Evolutionary conservation across 1,284 basidiomycete species (phyloP).

Genomic region (Blastosporella zonata): DNA sequence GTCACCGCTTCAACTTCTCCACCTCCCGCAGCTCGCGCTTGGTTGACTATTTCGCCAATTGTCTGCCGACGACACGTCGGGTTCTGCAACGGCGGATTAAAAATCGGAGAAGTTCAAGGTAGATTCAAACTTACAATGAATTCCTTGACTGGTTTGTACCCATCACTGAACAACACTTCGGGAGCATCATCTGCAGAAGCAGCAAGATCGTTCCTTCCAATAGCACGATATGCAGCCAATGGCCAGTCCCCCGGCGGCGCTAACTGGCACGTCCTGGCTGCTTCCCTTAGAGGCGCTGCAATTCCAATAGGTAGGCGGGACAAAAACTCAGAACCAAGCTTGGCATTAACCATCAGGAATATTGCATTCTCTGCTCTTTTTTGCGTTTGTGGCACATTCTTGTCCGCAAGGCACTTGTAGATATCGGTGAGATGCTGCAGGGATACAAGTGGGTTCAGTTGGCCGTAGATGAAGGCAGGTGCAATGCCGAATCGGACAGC

Average conservation of each 20-base stretch:
- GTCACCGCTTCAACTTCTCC: slow-evolving; percentile 57
- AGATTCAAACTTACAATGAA: slow-evolving; percentile 48
- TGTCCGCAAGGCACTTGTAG: slow-evolving; percentile 58
- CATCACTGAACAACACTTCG: slow-evolving; percentile 43
- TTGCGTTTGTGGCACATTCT: slow-evolving; percentile 43
- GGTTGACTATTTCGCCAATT: slow-evolving; percentile 48
- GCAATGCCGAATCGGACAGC: slow-evolving; percentile 46
- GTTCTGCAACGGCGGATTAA: slow-evolving; percentile 31
- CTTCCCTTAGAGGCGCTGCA: slow-evolving; percentile 80
- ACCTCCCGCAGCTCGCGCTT: slow-evolving; percentile 45
- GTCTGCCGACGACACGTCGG: slow-evolving; percentile 44
- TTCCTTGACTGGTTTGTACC: slow-evolving; percentile 55
- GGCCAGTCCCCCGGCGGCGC: slow-evolving; percentile 75
- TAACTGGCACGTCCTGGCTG: slow-evolving; percentile 76
- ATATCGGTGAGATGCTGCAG: slow-evolving; percentile 49
- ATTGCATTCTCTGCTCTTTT: slow-evolving; percentile 68
- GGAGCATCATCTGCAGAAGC: slow-evolving; percentile 46
- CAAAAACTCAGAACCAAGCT: slow-evolving; percentile 49
- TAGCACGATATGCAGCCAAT: slow-evolving; percentile 65
- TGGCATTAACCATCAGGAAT: slow-evolving; percentile 51
- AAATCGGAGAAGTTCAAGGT: background rate
- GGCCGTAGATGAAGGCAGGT: slow-evolving; percentile 62
- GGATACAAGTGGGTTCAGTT: slow-evolving; percentile 49
- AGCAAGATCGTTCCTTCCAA: slow-evolving; percentile 81
- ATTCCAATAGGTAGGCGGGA: slow-evolving; percentile 68